Evolutionary conservation across 1,284 basidiomycete genomes (phyloP).

Genomic region (Rhizoctonia solani): DNA sequence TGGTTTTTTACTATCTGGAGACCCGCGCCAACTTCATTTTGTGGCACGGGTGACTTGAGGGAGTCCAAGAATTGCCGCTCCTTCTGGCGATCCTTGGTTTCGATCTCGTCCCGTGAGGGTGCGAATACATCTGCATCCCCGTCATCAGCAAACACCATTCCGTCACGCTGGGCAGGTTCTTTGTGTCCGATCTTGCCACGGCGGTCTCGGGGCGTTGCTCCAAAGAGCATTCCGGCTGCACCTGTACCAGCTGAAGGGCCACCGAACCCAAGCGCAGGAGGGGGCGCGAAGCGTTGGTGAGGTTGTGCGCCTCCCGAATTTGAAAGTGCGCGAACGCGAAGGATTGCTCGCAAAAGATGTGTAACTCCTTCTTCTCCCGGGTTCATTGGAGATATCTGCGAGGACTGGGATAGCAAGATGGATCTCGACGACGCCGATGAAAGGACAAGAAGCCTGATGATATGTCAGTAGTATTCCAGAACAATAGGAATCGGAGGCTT

Average conservation of each 20-base stretch:
- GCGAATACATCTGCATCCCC: conserved; percentile 32
- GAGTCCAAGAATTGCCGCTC: conserved; percentile 63
- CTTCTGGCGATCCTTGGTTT: conserved; percentile 49
- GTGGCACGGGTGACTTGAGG: conserved; percentile 48
- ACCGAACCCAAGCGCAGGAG: conserved; percentile 44
- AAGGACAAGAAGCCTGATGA: conserved; percentile 71
- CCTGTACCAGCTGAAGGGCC: conserved; percentile 45
- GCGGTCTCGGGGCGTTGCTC: conserved; percentile 70
- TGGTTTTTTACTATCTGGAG: conserved; percentile 2
- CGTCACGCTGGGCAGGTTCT: conserved; percentile 19
- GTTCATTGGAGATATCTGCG: conserved; percentile 47
- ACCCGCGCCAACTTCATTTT: conserved; percentile 8
- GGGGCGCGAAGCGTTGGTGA: conserved; percentile 32
- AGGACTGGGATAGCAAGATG: conserved; percentile 57
- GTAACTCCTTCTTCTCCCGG: conserved; percentile 66
- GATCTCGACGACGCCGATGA: conserved; percentile 59
- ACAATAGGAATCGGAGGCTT: conserved; percentile 34
- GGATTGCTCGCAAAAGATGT: conserved; percentile 64
- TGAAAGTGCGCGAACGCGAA: conserved; percentile 20
- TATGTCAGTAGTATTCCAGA: background rate
- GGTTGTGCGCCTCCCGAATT: conserved; percentile 45
- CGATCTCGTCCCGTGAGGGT: conserved; percentile 16
- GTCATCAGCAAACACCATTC: conserved; percentile 10
- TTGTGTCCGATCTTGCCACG: conserved; percentile 67
- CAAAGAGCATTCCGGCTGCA: conserved; percentile 70